phyloP scores from a whole-genome alignment of 306 rosid genomes.

The Carpinus fangiana region DNA sequence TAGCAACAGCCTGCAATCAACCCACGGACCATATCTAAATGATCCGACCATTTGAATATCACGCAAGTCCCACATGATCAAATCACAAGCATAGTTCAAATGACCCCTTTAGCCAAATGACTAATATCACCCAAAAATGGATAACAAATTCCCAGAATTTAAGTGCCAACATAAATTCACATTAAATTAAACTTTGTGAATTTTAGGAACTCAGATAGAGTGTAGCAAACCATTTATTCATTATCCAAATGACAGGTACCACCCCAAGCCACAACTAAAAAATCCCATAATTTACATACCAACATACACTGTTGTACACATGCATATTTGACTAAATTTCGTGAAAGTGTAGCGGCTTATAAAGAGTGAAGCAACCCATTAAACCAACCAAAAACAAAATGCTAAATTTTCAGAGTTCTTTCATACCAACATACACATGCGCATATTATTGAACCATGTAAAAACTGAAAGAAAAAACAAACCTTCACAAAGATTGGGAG shows the following conservation, averaged over 20 bases:
- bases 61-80: conserved; percentile 19
- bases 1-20: conserved; percentile 71
- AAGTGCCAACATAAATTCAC: neutral
- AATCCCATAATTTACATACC: neutral
- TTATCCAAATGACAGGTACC: neutral
- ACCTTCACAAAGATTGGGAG: neutral
- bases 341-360: neutral
- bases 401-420: neutral
- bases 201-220: neutral
- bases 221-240: conserved; percentile 7
- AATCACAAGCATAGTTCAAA: conserved; percentile 5
- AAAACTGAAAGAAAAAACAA: neutral
- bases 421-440: neutral
- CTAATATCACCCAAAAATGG: neutral
- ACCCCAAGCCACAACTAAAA: conserved; percentile 8
- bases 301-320: neutral
- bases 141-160: conserved; percentile 1
- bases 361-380: neutral
- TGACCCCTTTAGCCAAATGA: conserved; percentile 1
- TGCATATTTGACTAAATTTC: neutral
- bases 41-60: neutral
- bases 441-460: neutral
- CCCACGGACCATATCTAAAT: conserved; percentile 11
- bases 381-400: conserved; percentile 7
- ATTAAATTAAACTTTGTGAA: neutral